Evolutionary conservation across 129 eudicot genomes (phyloP).

Genomic region (Logfia minima): DNA sequence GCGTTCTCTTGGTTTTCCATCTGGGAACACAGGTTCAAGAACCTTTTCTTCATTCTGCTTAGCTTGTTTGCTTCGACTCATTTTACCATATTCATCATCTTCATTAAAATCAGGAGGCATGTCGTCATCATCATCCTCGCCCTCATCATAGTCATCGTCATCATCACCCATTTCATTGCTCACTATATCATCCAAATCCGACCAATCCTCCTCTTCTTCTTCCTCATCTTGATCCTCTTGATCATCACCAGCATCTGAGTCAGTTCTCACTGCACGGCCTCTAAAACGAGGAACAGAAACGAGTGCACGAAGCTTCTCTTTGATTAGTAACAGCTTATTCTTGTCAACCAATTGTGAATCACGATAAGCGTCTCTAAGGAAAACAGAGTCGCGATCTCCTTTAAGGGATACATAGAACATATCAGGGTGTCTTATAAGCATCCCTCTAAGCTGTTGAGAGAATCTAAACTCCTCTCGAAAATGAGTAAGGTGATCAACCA

Average conservation of each 20-base stretch:
- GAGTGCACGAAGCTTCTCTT: conserved; percentile 90
- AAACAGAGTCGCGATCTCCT: conserved; percentile 96
- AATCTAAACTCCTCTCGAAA: conserved; percentile 94
- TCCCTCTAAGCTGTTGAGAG: conserved; percentile 89
- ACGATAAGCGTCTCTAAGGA: conserved; percentile 86
- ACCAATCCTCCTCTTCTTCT: conserved; percentile 63
- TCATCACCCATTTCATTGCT: conserved; percentile 52
- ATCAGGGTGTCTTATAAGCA: conserved; percentile 98
- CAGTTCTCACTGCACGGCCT: conserved; percentile 40
- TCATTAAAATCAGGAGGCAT: conserved; percentile 83
- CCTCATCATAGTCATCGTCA: conserved; percentile 51
- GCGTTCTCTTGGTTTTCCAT: conserved; percentile 92
- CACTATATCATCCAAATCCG: conserved; percentile 63
- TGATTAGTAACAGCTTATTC: conserved; percentile 64
- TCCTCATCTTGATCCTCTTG: conserved; percentile 41
- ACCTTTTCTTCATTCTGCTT: conserved; percentile 45
- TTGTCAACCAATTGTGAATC: conserved; percentile 89
- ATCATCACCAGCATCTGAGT: conserved; percentile 34
- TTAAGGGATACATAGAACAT: conserved; percentile 92
- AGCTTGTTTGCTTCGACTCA: conserved; percentile 41
- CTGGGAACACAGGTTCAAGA: conserved; percentile 66
- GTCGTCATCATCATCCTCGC: conserved; percentile 58
- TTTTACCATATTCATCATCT: conserved; percentile 44
- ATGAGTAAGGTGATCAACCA: conserved; percentile 89
- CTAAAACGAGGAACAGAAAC: conserved; percentile 67